phyloP scores from a whole-genome alignment of 2,329 filamentous ascomycete genomes.

The Colletotrichum sp. region DNA sequence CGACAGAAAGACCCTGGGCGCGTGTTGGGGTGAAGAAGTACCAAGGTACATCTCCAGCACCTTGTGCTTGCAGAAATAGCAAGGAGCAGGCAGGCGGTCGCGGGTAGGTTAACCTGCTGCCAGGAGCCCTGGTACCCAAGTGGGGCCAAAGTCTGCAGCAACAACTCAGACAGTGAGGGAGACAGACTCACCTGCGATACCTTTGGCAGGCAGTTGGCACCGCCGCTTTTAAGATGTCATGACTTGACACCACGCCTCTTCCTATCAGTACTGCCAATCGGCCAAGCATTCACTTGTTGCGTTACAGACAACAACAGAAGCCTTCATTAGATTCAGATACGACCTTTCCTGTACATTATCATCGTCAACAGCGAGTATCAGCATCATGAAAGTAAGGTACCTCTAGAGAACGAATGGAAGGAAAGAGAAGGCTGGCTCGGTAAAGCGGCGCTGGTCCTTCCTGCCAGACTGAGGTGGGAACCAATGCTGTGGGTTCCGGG shows the following conservation, averaged over 20 bases:
- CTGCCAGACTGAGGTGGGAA: background rate
- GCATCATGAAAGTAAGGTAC: background rate
- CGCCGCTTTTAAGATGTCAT: background rate
- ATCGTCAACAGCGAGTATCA: background rate
- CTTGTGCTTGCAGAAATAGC: background rate
- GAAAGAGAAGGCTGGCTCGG: background rate
- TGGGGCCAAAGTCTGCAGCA: background rate
- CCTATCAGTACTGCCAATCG: background rate
- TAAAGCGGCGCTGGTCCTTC: background rate
- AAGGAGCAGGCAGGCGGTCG: background rate
- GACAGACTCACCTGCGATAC: too few species aligned
- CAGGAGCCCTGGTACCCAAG: background rate
- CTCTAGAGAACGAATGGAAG: background rate
- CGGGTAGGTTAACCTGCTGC: background rate
- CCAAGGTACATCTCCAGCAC: background rate
- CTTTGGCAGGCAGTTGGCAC: too few species aligned
- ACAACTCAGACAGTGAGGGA: background rate
- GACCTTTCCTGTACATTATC: background rate
- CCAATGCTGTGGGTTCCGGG: background rate
- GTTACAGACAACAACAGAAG: background rate
- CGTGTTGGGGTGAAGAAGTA: background rate
- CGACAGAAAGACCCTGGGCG: slow-evolving; percentile 6
- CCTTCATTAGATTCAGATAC: background rate
- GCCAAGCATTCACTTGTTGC: background rate
- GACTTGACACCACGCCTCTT: background rate